phyloP scores from a whole-genome alignment of 2,329 filamentous ascomycete genomes.

The Periconia digitata region DNA sequence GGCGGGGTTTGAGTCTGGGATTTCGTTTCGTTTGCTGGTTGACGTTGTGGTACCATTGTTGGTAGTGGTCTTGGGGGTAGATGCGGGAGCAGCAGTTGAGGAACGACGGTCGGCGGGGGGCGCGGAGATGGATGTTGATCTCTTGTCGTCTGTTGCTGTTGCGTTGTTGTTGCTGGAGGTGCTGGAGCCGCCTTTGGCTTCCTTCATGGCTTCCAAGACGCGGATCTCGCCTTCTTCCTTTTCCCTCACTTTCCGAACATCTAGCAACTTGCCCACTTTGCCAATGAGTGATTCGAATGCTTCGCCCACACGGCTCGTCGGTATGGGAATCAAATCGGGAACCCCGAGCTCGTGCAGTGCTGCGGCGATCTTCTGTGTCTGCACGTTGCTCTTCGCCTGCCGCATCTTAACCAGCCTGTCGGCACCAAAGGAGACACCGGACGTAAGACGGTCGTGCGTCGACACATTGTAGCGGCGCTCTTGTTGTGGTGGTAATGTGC shows the following conservation, averaged over 20 bases:
- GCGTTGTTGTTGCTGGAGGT: conserved; percentile 29
- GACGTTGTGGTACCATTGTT: no score
- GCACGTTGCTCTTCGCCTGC: conserved; percentile 73
- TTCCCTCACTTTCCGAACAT: conserved; percentile 72
- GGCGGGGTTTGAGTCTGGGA: neutral
- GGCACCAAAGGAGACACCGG: conserved; percentile 87
- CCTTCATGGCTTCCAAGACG: conserved; percentile 42
- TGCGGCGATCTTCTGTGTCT: conserved; percentile 73
- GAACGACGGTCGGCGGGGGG: conserved; percentile 19
- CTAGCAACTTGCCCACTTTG: conserved; percentile 69
- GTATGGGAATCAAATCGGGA: conserved; percentile 69
- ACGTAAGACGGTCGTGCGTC: conserved; percentile 80
- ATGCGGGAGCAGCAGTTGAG: no score
- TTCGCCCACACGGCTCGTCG: conserved; percentile 70
- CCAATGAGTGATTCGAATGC: conserved; percentile 71
- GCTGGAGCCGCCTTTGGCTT: conserved; percentile 14
- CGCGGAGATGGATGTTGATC: conserved; percentile 17
- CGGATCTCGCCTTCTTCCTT: conserved; percentile 69
- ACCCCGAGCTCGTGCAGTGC: conserved; percentile 73
- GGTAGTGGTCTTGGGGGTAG: no score
- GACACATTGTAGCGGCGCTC: conserved; percentile 81
- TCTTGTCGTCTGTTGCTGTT: conserved; percentile 8
- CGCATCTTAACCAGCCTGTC: conserved; percentile 79
- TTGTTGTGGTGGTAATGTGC: conserved; percentile 68
- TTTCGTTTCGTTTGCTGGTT: conserved; percentile 1